These are phyloP conservation scores for Globisporangium barbulae DNA, from an alignment of 352 stramenopile species.

Conservation along the genomic window DNA sequence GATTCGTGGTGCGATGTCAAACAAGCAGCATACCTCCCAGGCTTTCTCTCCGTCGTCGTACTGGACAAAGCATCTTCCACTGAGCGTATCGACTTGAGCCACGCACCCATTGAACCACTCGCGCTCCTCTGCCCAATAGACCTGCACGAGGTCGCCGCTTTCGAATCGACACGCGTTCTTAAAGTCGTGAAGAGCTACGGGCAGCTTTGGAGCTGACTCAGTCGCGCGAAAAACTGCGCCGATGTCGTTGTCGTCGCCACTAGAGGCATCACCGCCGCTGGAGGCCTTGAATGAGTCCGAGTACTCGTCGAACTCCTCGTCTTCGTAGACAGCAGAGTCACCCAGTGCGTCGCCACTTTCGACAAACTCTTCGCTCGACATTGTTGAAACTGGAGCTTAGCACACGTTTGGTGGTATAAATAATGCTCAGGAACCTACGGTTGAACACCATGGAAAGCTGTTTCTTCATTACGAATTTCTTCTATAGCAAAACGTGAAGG, in stretches of 20 bases:
- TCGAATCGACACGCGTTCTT: background rate
- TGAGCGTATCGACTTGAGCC: slow-evolving; percentile 10
- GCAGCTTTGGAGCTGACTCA: background rate
- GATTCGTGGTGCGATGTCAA: background rate
- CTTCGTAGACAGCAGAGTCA: slow-evolving; percentile 23
- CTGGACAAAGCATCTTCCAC: slow-evolving; percentile 25
- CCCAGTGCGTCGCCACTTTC: slow-evolving; percentile 2
- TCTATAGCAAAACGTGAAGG: slow-evolving; percentile 5
- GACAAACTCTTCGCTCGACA: slow-evolving; percentile 3
- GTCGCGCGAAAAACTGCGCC: background rate
- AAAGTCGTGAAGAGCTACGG: background rate
- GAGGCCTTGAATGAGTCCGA: slow-evolving; percentile 44
- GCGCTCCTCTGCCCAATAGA: slow-evolving; percentile 40
- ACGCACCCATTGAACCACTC: slow-evolving; percentile 42
- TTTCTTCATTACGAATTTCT: background rate
- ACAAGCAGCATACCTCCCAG: slow-evolving; percentile 32
- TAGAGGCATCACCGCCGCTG: background rate
- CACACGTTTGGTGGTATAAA: too few species aligned
- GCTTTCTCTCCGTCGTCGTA: slow-evolving; percentile 50
- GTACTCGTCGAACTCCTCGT: slow-evolving; percentile 50
- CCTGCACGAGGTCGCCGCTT: slow-evolving; percentile 34
- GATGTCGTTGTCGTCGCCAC: slow-evolving; percentile 11
- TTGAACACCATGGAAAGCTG: background rate
- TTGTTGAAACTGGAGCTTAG: background rate
- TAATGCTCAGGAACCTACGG: background rate